These are phyloP conservation scores for Rosa lucieae DNA, from an alignment of 306 rosid genomes.

Conservation along the genomic window DNA sequence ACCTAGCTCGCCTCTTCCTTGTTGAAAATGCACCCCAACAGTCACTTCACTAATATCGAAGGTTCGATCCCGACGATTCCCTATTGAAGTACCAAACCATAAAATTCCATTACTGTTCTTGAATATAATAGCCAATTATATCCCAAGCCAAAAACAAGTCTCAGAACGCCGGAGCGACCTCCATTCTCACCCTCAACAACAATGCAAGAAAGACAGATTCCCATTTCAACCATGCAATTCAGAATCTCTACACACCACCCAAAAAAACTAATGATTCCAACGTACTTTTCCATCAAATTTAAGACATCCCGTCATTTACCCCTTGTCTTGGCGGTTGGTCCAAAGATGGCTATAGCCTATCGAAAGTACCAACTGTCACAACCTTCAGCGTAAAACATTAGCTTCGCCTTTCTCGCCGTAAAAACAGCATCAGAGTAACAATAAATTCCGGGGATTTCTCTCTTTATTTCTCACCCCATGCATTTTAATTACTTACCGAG, in stretches of 20 bases:
- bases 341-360: neutral
- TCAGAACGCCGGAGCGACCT: conserved; percentile 40
- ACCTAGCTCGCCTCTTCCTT: too few species aligned
- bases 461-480: neutral
- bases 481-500: neutral
- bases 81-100: conserved; percentile 33
- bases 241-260: too few species aligned
- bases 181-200: conserved; percentile 32
- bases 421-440: neutral
- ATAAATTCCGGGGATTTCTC: neutral
- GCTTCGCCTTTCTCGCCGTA: neutral
- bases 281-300: neutral
- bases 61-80: neutral
- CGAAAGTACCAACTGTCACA: neutral
- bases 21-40: too few species aligned
- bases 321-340: neutral
- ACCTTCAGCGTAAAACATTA: neutral
- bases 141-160: conserved; percentile 45
- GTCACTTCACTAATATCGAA: conserved; percentile 20
- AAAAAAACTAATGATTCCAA: neutral
- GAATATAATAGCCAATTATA: too few species aligned
- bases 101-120: conserved; percentile 37
- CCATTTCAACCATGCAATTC: neutral
- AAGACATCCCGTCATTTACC: neutral
- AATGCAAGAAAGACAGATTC: neutral